Conservation (phyloP, 257 asterid genomes). For the Salvia splendens region DNA sequence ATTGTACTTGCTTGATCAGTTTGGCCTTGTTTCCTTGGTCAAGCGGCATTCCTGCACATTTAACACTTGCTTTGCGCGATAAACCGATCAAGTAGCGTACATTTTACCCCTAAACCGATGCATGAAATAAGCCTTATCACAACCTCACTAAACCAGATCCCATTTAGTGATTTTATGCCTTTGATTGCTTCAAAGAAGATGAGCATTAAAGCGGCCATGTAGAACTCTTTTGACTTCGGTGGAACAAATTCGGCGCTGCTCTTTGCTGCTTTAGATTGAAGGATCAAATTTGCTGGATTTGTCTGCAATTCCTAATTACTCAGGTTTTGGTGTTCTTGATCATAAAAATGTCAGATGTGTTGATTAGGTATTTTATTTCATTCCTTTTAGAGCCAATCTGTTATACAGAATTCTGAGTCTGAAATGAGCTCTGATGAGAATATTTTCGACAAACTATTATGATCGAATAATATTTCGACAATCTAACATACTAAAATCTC, state of each 20-base stretch:
- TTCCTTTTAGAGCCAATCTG: not conserved
- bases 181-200: conserved; percentile 68
- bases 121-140: too few species aligned
- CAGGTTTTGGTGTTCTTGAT: not conserved
- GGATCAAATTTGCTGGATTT: not conserved
- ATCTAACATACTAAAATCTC: conserved; percentile 65
- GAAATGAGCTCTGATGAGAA: not conserved
- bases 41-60: too few species aligned
- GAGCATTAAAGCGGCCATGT: conserved; percentile 71
- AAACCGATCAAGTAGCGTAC: too few species aligned
- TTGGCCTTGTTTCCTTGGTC: too few species aligned
- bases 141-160: conserved; percentile 78
- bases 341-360: not conserved
- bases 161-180: conserved; percentile 70
- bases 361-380: not conserved
- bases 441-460: too few species aligned
- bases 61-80: too few species aligned
- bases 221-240: conserved; percentile 96
- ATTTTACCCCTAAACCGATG: too few species aligned
- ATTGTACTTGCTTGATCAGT: too few species aligned
- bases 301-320: not conserved
- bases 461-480: too few species aligned
- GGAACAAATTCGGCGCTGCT: conserved; percentile 89
- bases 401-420: not conserved
- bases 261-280: conserved; percentile 58